Evolutionary conservation across 2,329 filamentous ascomycete species (phyloP), one percentile per base, ranked within the genome.

Genomic region (Epichloe amarillans): DNA sequence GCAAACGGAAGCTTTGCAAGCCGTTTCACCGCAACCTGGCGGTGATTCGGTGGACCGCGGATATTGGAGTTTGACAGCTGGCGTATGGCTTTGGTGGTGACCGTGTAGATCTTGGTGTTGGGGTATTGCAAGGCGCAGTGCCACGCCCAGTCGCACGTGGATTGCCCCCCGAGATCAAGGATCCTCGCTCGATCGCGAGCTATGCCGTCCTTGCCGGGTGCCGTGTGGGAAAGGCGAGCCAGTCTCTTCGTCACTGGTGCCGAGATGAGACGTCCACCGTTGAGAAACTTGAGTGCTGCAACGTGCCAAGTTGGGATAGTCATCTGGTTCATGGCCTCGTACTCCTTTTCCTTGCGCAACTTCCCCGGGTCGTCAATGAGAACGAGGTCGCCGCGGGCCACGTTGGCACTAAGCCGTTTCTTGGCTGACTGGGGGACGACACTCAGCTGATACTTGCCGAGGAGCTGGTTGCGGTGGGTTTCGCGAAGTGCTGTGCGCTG

Each of bases 71-170:
- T 86, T 60, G 82, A 82, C 33, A 82, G 70, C 63, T 88, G 84
- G 38, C 80, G 77, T 56, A 84, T 75, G 8, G 81, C 69, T 66
- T 86, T 85, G 56, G 84, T 88, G 38, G 85, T 86, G 50, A 91
- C 88, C 0, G 91, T 96, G 70, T 90, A 94, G 50, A 96, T 80
- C 64, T 88, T 89, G 51, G 86, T 79, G 64, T 88, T 84, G 17
- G 87, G 88, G 66, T 90, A 93, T 64, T 91, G 84, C 46, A 86
- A 75, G 1, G 93, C 89, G 52, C 88, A 86, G 63, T 93, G 83
- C 93, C 93, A 98, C 21, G 87, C 91, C 93, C 93, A 98, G 66
- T 95, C 89, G 63, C 88, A 91, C 14, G 86, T 81, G 0, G 84
- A 76, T 62, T 91, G 83, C 43, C 90, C 90, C 46, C 87, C 89